A percentile compares a stretch with the other conserved stretches of the same genome.
phyloP scores from a whole-genome alignment of 345 rosid species.

The Ceriops zippeliana region DNA sequence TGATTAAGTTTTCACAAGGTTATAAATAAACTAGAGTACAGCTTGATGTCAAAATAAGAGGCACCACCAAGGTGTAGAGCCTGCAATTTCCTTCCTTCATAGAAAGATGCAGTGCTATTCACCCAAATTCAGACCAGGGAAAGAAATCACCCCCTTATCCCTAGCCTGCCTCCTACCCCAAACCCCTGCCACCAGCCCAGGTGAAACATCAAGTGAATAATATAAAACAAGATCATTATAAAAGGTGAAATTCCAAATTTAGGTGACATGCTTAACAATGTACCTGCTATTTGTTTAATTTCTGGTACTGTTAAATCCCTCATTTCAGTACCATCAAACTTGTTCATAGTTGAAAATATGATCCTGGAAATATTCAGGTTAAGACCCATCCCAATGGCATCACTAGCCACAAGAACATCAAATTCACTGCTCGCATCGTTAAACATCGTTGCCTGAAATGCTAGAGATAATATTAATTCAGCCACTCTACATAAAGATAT shows the following conservation, averaged over 20 bases:
- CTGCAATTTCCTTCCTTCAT: neutral
- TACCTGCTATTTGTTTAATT: constrained; percentile 96
- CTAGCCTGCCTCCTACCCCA: too few species aligned
- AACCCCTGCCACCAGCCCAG: neutral
- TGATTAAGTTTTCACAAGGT: neutral
- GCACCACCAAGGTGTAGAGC: too few species aligned
- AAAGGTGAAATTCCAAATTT: neutral
- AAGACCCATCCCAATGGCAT: constrained; percentile 98
- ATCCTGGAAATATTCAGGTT: constrained; percentile 88
- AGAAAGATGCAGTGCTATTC: neutral
- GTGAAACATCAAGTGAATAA: neutral
- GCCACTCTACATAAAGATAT: constrained; percentile 10
- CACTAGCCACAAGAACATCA: constrained; percentile 98
- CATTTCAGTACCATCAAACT: constrained; percentile 67
- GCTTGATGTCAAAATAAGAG: too few species aligned
- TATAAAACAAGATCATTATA: neutral
- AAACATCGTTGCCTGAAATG: constrained; percentile 81
- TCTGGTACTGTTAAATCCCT: constrained; percentile 74
- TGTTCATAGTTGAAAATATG: constrained; percentile 70
- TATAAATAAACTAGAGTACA: too few species aligned
- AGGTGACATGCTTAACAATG: neutral
- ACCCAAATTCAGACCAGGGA: neutral
- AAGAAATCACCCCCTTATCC: constrained; percentile 2
- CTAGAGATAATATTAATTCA: constrained; percentile 29
- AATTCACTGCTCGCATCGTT: constrained; percentile 75